Conservation (phyloP, 1,284 basidiomycete species). For the Papiliotrema laurentii region DNA sequence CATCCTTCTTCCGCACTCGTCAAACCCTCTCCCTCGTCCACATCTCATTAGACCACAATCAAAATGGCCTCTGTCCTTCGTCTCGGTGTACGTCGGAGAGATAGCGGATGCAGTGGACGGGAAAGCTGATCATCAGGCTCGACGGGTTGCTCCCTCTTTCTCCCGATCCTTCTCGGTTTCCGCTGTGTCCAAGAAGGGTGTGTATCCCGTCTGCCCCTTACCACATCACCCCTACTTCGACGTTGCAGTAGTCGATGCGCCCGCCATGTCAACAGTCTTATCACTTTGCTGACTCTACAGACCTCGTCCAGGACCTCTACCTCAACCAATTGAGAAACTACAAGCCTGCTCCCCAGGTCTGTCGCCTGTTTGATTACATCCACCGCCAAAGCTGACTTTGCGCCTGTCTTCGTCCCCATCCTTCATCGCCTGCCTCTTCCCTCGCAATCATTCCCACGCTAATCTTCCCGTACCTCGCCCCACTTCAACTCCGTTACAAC, state of each 20-base stretch:
- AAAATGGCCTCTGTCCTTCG: conserved; percentile 45
- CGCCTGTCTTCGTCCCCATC: conserved; percentile 4
- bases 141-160: conserved; percentile 31
- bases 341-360: conserved; percentile 57
- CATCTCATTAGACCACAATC: conserved; percentile 7
- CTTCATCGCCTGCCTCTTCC: neutral
- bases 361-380: conserved; percentile 31
- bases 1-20: neutral
- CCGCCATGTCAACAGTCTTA: neutral
- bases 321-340: conserved; percentile 83
- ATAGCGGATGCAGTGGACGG: neutral
- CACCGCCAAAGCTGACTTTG: neutral
- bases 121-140: conserved; percentile 19
- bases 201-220: conserved; percentile 20
- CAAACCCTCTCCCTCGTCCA: neutral
- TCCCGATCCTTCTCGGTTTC: conserved; percentile 59
- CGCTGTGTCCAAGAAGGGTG: conserved; percentile 64
- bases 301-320: conserved; percentile 90
- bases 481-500: neutral
- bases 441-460: neutral
- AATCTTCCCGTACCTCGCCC: conserved; percentile 4
- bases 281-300: conserved; percentile 49
- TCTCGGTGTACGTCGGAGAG: conserved; percentile 11
- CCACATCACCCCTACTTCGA: neutral
- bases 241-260: neutral